Evolutionary conservation across 1,284 basidiomycete species (phyloP).

Genomic region (Marasmius tenuissimus): DNA sequence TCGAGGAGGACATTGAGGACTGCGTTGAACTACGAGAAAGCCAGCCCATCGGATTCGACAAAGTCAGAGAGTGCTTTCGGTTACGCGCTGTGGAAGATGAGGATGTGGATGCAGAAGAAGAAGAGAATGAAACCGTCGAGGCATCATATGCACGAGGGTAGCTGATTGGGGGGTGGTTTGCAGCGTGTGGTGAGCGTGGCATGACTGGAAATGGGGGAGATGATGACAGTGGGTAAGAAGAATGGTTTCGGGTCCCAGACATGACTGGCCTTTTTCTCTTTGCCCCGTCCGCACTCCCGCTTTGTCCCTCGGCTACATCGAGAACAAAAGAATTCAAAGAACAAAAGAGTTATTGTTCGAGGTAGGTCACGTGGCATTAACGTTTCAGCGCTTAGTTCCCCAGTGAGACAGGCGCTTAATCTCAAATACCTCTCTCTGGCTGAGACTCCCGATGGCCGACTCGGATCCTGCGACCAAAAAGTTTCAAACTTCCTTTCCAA

Average conservation of each 20-base stretch:
- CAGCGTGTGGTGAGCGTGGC: slow-evolving; percentile 23
- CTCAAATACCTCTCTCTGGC: not conserved
- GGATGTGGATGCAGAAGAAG: slow-evolving; percentile 6
- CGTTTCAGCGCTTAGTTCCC: not conserved
- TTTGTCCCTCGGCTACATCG: slow-evolving; percentile 4
- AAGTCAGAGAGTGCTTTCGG: slow-evolving; percentile 33
- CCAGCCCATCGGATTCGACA: slow-evolving; percentile 52
- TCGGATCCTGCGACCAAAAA: slow-evolving; percentile 34
- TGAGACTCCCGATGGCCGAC: slow-evolving; percentile 20
- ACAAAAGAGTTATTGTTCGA: not conserved
- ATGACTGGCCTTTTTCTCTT: slow-evolving; percentile 17
- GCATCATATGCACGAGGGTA: slow-evolving; percentile 16
- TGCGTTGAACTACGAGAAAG: slow-evolving; percentile 40
- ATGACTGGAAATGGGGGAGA: slow-evolving; percentile 27
- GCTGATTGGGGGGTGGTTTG: slow-evolving; percentile 18
- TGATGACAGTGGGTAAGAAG: slow-evolving; percentile 21
- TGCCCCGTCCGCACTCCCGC: not conserved
- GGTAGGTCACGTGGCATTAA: not conserved
- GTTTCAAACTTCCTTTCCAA: slow-evolving; percentile 50
- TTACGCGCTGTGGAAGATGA: slow-evolving; percentile 14
- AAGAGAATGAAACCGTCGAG: too few relatives aligned
- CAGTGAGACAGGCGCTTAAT: not conserved
- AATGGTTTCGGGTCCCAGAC: not conserved
- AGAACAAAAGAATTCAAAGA: slow-evolving; percentile 8
- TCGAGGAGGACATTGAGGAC: slow-evolving; percentile 25